Conservation (phyloP, 176 grass and related monocot species). For the Aegilops sharonensis region DNA sequence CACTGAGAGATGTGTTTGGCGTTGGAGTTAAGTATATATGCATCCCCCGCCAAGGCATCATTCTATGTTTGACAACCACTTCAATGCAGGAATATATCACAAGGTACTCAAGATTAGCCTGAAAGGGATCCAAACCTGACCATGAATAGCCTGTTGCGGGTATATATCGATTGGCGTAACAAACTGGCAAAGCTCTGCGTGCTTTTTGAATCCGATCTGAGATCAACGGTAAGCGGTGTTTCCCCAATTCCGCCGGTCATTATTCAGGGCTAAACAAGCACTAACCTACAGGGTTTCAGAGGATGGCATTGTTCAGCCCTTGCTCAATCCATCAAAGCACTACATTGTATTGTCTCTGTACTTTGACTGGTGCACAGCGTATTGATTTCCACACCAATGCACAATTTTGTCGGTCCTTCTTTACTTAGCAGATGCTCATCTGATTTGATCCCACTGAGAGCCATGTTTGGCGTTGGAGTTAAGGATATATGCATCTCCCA, state of each 20-base stretch:
- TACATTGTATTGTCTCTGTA: background rate
- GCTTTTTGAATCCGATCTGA: constrained; percentile 3
- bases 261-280: constrained; percentile 1
- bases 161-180: background rate
- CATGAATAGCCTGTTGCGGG: constrained; percentile 3
- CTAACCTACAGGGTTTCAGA: constrained; percentile 15
- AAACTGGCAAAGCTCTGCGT: background rate
- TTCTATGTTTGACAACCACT: constrained; percentile 38
- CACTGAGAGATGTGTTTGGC: constrained; percentile 16
- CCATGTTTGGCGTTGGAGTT: constrained; percentile 23
- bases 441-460: constrained; percentile 32
- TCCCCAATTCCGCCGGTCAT: background rate
- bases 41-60: constrained; percentile 37
- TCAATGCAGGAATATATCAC: background rate
- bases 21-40: constrained; percentile 39
- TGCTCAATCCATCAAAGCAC: constrained; percentile 9
- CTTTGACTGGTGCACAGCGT: background rate
- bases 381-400: constrained; percentile 16
- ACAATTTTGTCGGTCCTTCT: constrained; percentile 39
- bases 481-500: constrained; percentile 47
- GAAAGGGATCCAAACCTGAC: constrained; percentile 31
- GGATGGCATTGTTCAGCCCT: constrained; percentile 11
- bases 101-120: constrained; percentile 10
- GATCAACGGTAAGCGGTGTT: constrained; percentile 2
- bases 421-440: constrained; percentile 31